Evolutionary conservation across 2,329 filamentous ascomycete species (phyloP).

Genomic region (Colletotrichum musicola): DNA sequence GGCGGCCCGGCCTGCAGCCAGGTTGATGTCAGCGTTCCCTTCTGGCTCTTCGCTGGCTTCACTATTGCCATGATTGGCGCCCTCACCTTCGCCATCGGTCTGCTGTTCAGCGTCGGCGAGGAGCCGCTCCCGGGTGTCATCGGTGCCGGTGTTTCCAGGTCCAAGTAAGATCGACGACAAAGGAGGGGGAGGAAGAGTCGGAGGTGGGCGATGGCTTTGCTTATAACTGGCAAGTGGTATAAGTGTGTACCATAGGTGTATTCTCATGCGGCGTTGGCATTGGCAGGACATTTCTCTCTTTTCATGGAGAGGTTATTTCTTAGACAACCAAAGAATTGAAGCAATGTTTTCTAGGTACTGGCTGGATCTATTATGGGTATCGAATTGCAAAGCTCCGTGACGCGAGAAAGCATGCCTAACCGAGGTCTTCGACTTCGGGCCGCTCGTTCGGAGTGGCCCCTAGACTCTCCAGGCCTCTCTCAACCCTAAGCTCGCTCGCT

Average conservation of each 20-base stretch:
- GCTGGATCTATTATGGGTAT: conserved; percentile 39
- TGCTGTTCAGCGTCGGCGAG: conserved; percentile 86
- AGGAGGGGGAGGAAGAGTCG: not conserved
- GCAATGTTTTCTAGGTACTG: conserved; percentile 19
- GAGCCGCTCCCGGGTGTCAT: conserved; percentile 94
- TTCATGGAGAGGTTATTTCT: conserved; percentile 40
- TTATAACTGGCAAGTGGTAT: conserved; percentile 39
- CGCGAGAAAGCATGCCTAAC: conserved; percentile 36
- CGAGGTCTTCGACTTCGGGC: conserved; percentile 45
- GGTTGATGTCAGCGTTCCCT: conserved; percentile 87
- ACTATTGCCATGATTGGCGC: conserved; percentile 77
- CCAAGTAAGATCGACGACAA: conserved; percentile 62
- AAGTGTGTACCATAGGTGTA: conserved; percentile 47
- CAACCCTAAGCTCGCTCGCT: conserved; percentile 45
- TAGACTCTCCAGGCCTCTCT: conserved; percentile 61
- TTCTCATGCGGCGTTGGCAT: conserved; percentile 44
- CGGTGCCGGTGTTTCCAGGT: conserved; percentile 88
- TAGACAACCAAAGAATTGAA: conserved; percentile 41
- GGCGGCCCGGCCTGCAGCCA: conserved; percentile 91
- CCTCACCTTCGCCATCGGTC: conserved; percentile 77
- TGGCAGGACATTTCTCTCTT: conserved; percentile 43
- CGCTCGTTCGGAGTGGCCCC: conserved; percentile 57
- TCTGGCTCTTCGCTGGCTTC: conserved; percentile 87
- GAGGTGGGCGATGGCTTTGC: conserved; percentile 34
- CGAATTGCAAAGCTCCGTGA: conserved; percentile 24